Evolutionary conservation across 208 protist genomes (phyloP).

Genomic region (Wallacemonas rigidus): DNA sequence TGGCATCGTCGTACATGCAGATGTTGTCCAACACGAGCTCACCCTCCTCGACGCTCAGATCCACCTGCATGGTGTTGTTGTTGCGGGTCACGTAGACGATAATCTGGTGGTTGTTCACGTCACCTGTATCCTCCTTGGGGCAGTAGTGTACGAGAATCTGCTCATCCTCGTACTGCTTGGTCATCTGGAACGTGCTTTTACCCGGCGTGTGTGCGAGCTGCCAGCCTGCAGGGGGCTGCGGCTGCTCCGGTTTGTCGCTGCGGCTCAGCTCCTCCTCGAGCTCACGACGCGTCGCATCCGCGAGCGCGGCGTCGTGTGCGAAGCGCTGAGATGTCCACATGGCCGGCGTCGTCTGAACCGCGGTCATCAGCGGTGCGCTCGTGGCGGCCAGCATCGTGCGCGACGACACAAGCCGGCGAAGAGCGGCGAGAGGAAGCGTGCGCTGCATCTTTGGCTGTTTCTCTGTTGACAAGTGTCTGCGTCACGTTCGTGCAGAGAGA

Average conservation of each 20-base stretch:
- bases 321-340: conserved; percentile 31
- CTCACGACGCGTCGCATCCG: conserved; percentile 61
- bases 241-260: conserved; percentile 70
- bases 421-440: conserved; percentile 25
- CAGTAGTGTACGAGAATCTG: conserved; percentile 74
- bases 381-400: neutral
- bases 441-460: conserved; percentile 7
- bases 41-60: conserved; percentile 77
- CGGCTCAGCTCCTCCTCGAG: conserved; percentile 85
- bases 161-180: conserved; percentile 76
- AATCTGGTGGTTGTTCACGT: conserved; percentile 58
- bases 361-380: neutral
- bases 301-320: conserved; percentile 55
- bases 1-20: conserved; percentile 55
- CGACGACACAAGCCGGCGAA: conserved; percentile 17
- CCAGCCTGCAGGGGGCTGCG: conserved; percentile 75
- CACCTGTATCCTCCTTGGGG: conserved; percentile 43
- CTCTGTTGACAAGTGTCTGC: conserved; percentile 6
- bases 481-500: neutral
- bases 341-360: conserved; percentile 14
- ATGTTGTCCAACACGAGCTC: conserved; percentile 86
- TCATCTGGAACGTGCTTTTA: conserved; percentile 68
- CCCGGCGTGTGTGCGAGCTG: conserved; percentile 63
- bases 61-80: conserved; percentile 58
- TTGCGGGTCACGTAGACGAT: conserved; percentile 62